These are phyloP conservation scores for Ganoderma sp. DNA, from an alignment of 1,284 basidiomycete species.

Conservation along the genomic window DNA sequence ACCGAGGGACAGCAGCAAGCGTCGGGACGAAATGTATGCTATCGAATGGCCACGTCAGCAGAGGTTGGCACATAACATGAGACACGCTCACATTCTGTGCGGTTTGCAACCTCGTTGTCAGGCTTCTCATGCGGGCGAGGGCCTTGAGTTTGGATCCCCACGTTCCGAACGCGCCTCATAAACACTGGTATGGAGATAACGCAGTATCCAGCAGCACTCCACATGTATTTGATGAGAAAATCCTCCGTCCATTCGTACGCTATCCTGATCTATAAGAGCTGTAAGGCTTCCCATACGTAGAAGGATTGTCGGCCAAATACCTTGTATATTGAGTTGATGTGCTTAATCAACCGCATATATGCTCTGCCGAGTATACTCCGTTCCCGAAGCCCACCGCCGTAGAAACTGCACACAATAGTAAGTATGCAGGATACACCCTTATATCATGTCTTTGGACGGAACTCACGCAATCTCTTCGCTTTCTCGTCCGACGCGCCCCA, in stretches of 20 bases:
- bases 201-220: slow-evolving; percentile 89
- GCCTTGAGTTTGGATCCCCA: slow-evolving; percentile 49
- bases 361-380: slow-evolving; percentile 82
- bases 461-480: slow-evolving; percentile 92
- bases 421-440: neutral
- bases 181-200: slow-evolving; percentile 90
- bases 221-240: slow-evolving; percentile 93
- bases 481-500: slow-evolving; percentile 88
- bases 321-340: slow-evolving; percentile 94
- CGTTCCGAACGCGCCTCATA: slow-evolving; percentile 57
- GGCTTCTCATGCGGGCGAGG: slow-evolving; percentile 16
- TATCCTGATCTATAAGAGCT: slow-evolving; percentile 65
- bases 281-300: neutral
- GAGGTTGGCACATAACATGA: neutral
- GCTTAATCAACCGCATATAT: slow-evolving; percentile 83
- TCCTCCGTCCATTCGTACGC: slow-evolving; percentile 92
- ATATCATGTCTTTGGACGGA: neutral
- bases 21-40: slow-evolving; percentile 97
- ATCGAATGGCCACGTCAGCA: neutral
- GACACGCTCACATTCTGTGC: slow-evolving; percentile 51
- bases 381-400: slow-evolving; percentile 88
- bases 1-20: slow-evolving; percentile 89
- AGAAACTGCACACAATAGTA: slow-evolving; percentile 62
- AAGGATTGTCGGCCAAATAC: slow-evolving; percentile 43
- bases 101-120: slow-evolving; percentile 38